Evolutionary conservation across 2,329 filamentous ascomycete genomes (phyloP), one percentile per base, ranked within the genome.

Genomic region (Penicillium paneum): DNA sequence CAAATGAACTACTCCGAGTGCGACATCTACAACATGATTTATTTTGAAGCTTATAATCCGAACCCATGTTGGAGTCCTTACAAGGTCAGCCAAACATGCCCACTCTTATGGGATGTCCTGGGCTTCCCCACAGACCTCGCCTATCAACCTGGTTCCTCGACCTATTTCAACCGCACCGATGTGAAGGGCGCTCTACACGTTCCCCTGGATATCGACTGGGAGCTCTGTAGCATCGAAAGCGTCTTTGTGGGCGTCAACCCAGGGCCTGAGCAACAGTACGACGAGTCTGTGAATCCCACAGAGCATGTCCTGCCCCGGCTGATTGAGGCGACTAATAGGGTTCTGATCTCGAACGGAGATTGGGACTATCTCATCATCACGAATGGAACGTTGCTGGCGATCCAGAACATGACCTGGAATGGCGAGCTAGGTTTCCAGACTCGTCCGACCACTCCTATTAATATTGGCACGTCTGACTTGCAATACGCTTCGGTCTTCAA

Each of bases 51-150:
- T 8, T 58, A 76, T 3, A 66, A 74, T 1, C 71, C 83, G 29
- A 94, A 94, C 73, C 90, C 90, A 0, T 94, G 90, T 76, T 95
- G 88, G 74, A 85, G 90, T 68, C 76, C 89, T 11, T 93, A 92
- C 72, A 83, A 88, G 44, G 81, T 93, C 15, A 82, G 82, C 2
- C 85, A 83, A 4, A 88, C 84, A 8, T 94, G 90, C 66, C 90
- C 90, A 0, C 60, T 85, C 3, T 75, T 83, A 2, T 90, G 83
- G 80, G 85, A 91, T 56, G 82, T 88, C 0, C 77, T 92, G 2
- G 84, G 84, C 15, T 86, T 87, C 71, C 85, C 87, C 1, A 67
- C 64, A 11, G 62, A 61, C 12, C 57, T 72, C 1, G 42, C 54
- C 19, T 93, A 91, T 70, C 64, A 82, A 0, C 87, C 89, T 0